Evolutionary conservation across 108 stramenopile genomes (phyloP).

Genomic region (Nitzschia putrida): DNA sequence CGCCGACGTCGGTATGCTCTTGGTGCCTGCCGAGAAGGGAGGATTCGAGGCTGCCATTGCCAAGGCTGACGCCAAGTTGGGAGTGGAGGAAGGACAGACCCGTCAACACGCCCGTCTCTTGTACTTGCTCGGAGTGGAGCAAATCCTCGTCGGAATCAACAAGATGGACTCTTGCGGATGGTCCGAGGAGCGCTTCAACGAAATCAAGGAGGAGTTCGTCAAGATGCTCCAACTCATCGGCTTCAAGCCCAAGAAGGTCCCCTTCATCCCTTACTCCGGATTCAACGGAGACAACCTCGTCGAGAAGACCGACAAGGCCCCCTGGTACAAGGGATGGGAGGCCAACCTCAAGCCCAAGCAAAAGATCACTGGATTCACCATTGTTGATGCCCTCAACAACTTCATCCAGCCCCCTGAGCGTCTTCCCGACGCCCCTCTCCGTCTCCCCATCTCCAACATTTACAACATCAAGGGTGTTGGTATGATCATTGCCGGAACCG

Average conservation of each 20-base stretch:
- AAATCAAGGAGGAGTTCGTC: conserved; percentile 80
- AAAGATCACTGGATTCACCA: conserved; percentile 59
- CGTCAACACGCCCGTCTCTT: conserved; percentile 80
- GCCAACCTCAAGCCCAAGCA: conserved; percentile 71
- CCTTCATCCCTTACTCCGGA: conserved; percentile 80
- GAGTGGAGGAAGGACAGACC: conserved; percentile 78
- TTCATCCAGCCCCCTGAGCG: conserved; percentile 70
- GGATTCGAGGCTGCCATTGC: conserved; percentile 87
- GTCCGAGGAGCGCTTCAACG: conserved; percentile 67
- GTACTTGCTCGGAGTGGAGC: conserved; percentile 77
- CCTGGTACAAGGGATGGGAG: conserved; percentile 79
- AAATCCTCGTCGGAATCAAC: conserved; percentile 77
- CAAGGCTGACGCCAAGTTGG: conserved; percentile 79
- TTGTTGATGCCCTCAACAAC: conserved; percentile 73
- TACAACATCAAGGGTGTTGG: conserved; percentile 84
- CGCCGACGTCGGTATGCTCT: conserved; percentile 77
- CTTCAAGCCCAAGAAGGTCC: conserved; percentile 83
- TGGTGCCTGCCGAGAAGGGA: conserved; percentile 82
- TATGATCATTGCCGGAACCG: conserved; percentile 75
- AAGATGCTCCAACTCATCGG: conserved; percentile 80
- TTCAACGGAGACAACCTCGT: conserved; percentile 79
- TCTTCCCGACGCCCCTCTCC: conserved; percentile 56
- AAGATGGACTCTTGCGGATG: conserved; percentile 80
- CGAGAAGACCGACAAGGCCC: conserved; percentile 63
- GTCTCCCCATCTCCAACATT: conserved; percentile 79